Evolutionary conservation across 805 yeast genomes (phyloP).

Genomic region (Barnettozyma vustinii): DNA sequence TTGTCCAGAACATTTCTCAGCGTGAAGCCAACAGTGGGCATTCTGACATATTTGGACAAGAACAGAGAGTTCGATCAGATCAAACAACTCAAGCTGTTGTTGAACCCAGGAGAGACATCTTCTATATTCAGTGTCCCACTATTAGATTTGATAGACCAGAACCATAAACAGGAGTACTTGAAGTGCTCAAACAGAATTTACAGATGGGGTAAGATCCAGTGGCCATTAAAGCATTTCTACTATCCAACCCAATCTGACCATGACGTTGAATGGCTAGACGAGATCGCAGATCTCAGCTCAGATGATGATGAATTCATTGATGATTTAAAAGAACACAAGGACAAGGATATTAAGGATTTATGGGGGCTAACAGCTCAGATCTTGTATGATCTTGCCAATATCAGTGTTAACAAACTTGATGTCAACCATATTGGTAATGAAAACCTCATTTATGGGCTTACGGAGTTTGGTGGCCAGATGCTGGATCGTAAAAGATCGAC

Average conservation of each 20-base stretch:
- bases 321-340: constrained; percentile 22
- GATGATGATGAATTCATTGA: constrained; percentile 38
- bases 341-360: constrained; percentile 55
- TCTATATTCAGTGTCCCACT: constrained; percentile 68
- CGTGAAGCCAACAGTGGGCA: constrained; percentile 76
- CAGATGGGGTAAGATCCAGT: constrained; percentile 69
- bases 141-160: constrained; percentile 42
- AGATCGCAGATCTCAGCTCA: constrained; percentile 53
- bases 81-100: constrained; percentile 34
- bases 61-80: constrained; percentile 19
- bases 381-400: constrained; percentile 60
- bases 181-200: constrained; percentile 29
- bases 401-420: constrained; percentile 34
- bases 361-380: constrained; percentile 86
- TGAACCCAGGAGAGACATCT: constrained; percentile 77
- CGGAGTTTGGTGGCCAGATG: constrained; percentile 53
- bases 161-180: constrained; percentile 27
- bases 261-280: constrained; percentile 62
- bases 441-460: constrained; percentile 53
- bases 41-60: constrained; percentile 35
- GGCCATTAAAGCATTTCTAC: constrained; percentile 58
- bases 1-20: constrained; percentile 76
- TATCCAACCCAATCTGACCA: constrained; percentile 48
- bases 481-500: constrained; percentile 38
- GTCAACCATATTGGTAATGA: constrained; percentile 51